Base-by-base conservation (phyloP, 352 stramenopile species). In the Phytophthora hibernalis region DNA sequence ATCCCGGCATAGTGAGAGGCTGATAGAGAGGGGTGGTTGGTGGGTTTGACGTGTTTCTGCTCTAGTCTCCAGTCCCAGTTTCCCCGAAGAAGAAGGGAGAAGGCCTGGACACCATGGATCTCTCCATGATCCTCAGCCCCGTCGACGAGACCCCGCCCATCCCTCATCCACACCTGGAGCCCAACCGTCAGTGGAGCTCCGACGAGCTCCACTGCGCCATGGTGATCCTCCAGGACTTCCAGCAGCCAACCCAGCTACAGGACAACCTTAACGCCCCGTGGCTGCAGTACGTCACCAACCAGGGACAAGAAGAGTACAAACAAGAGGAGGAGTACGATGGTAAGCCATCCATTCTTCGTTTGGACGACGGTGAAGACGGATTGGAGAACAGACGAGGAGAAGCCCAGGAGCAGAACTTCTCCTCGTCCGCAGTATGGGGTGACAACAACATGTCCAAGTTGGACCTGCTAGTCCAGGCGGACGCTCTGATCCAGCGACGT, bases 401-500 rank as follows among this genome's bases (percentile, higher is more conserved):
- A 33, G 8, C 28, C 28, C 38, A 56, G 47, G 37, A 48, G 30
- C 61, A 62, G 12, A 47, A 63, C 40, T 6, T 10, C 33, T 3
- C 45, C 18, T 40, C 61, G 12, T 35, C 49, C 26, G 48, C 33
- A 13, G 56, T 52, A 10, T 73, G 65, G 63, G 54, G 58, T 1
- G 54, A 66, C 11, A 68, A 82, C 65, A 70, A 61, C 65, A 33
- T 76, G 73, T 77, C 74, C 55, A 83, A 83, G 22, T 54, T 92
- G 21, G 83, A 92, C 51, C 63, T 92, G 37, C 70, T 92, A 15
- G 80, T 92, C 10, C 79, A 92, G 69, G 83, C 83, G 10, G 81
- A 92, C 52, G 83, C 79, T 13, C 77, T 86, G 45, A 90, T 92
- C 67, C 74, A 89, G 61, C 48, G 54, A 38, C 38, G 55, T 12